phyloP scores from a whole-genome alignment of 1,284 basidiomycete genomes.

The Erythrobasidium hasegawianum region DNA sequence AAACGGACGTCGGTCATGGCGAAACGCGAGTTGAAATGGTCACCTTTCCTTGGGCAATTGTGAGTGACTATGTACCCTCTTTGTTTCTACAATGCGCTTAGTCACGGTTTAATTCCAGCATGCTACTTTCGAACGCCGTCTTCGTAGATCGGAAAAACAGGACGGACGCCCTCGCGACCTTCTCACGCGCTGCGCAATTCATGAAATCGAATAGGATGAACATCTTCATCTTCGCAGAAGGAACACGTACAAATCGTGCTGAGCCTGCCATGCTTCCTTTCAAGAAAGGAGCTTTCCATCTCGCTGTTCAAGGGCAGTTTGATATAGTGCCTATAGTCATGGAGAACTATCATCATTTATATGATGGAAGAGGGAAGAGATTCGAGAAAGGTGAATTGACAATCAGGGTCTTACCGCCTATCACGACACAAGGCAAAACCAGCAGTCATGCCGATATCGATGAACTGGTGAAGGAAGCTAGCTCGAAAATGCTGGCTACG shows the following conservation, averaged over 20 bases:
- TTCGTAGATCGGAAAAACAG: conserved; percentile 87
- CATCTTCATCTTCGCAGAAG: conserved; percentile 37
- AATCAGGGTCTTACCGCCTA: conserved; percentile 75
- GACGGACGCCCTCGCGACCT: conserved; percentile 66
- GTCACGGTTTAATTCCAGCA: too few species aligned
- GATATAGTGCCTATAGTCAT: conserved; percentile 88
- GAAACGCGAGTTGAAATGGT: conserved; percentile 83
- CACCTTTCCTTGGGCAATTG: conserved; percentile 80
- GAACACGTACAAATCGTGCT: conserved; percentile 68
- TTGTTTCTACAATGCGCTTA: too few species aligned
- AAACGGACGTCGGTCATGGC: conserved; percentile 81
- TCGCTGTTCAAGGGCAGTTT: conserved; percentile 78
- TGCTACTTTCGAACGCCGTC: conserved; percentile 85
- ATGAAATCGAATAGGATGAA: conserved; percentile 66
- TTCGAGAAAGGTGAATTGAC: conserved; percentile 75
- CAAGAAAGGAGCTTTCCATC: conserved; percentile 98
- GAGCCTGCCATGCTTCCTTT: conserved; percentile 72
- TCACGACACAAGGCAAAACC: conserved; percentile 66
- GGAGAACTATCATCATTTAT: conserved; percentile 61
- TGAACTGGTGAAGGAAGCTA: conserved; percentile 61
- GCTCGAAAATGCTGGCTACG: conserved; percentile 66
- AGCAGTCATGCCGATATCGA: conserved; percentile 58
- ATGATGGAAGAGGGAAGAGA: conserved; percentile 48
- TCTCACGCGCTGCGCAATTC: conserved; percentile 64
- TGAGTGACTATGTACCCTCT: too few species aligned